A percentile compares a stretch with the other conserved stretches of the same genome.
Evolutionary conservation across 2,329 filamentous ascomycete species (phyloP).

Genomic region (Ascochyta lentis): DNA sequence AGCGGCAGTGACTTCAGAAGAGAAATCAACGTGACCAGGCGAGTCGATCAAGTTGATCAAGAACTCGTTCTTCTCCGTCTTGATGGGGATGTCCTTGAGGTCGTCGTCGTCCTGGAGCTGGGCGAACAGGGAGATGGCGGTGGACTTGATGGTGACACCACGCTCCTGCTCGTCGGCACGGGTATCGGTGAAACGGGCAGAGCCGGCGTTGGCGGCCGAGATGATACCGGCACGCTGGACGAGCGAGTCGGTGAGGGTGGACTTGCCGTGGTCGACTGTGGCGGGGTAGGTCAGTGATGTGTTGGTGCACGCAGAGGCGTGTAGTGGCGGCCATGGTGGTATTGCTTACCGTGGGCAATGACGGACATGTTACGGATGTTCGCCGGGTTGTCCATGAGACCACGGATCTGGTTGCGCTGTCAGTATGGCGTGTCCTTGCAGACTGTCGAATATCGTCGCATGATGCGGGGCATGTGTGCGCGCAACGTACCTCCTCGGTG

Average conservation of each 20-base stretch:
- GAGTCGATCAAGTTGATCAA: constrained; percentile 99
- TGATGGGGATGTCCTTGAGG: constrained; percentile 91
- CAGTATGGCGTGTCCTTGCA: constrained; percentile 27
- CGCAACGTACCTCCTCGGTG: constrained; percentile 77
- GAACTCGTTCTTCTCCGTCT: constrained; percentile 93
- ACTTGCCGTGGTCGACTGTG: constrained; percentile 97
- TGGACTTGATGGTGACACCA: constrained; percentile 99
- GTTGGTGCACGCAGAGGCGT: constrained; percentile 14
- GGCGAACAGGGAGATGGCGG: constrained; percentile 97
- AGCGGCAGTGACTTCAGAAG: constrained; percentile 97
- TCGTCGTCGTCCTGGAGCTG: constrained; percentile 81
- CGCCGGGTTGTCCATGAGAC: constrained; percentile 77
- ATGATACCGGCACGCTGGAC: constrained; percentile 99
- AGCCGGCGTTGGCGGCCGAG: constrained; percentile 95
- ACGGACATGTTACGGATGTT: constrained; percentile 97
- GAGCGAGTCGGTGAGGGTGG: constrained; percentile 98
- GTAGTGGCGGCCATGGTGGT: not conserved
- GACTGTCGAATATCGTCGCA: constrained; percentile 21
- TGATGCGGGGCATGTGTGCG: constrained; percentile 31
- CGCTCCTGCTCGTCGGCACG: constrained; percentile 98
- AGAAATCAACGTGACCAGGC: constrained; percentile 99
- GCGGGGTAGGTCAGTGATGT: constrained; percentile 34
- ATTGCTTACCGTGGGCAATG: constrained; percentile 85
- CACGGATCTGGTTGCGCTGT: constrained; percentile 66
- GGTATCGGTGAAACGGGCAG: constrained; percentile 95